Conservation (phyloP, 345 rosid species). For the Abelmoschus esculentus region DNA sequence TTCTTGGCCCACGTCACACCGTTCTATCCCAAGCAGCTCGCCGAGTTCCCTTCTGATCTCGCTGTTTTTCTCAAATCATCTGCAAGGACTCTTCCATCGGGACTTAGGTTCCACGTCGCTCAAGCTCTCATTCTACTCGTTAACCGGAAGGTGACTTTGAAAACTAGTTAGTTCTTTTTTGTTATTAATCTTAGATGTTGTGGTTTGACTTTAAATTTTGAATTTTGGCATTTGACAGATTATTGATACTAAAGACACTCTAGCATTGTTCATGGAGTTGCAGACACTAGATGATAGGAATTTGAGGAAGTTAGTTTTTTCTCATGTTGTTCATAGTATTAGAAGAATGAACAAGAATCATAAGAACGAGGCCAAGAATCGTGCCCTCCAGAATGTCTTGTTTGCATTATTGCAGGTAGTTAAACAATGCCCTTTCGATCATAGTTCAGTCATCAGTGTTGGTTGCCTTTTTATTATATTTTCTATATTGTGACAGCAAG, state of each 20-base stretch:
- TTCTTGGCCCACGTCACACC: slow-evolving; percentile 85
- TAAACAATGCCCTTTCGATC: neutral
- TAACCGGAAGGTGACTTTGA: slow-evolving; percentile 47
- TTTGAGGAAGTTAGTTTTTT: slow-evolving; percentile 64
- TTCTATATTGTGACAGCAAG: slow-evolving; percentile 41
- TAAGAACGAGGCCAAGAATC: slow-evolving; percentile 63
- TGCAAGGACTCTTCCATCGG: slow-evolving; percentile 59
- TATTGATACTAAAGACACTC: slow-evolving; percentile 52
- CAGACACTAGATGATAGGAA: slow-evolving; percentile 73
- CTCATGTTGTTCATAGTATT: slow-evolving; percentile 73
- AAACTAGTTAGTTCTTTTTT: neutral
- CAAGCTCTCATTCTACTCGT: slow-evolving; percentile 72
- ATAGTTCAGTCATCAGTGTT: neutral
- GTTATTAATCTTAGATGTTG: neutral
- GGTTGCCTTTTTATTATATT: neutral
- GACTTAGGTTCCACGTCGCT: slow-evolving; percentile 60
- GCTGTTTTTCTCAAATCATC: slow-evolving; percentile 64
- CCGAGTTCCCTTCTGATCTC: slow-evolving; percentile 54
- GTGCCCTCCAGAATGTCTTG: slow-evolving; percentile 69
- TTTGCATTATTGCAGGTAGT: slow-evolving; percentile 63
- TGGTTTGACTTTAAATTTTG: slow-evolving; percentile 8
- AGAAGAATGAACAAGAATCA: slow-evolving; percentile 70
- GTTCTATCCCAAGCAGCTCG: slow-evolving; percentile 61
- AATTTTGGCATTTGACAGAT: slow-evolving; percentile 34
- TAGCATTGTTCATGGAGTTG: slow-evolving; percentile 71